These are phyloP conservation scores for Sporothrix protearum DNA, from an alignment of 2,329 filamentous ascomycete species.

Conservation along the genomic window DNA sequence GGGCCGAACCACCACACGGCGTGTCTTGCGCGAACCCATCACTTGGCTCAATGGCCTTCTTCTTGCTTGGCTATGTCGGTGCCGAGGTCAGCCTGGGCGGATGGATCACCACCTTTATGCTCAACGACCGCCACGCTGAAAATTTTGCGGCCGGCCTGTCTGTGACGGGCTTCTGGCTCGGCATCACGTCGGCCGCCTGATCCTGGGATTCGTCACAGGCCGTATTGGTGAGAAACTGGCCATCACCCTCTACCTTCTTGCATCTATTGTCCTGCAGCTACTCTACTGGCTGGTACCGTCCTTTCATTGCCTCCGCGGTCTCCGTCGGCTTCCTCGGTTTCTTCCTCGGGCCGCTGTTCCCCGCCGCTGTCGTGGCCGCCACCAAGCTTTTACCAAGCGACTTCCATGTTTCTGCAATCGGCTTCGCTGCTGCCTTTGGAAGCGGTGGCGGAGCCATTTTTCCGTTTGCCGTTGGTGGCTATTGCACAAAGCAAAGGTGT, in stretches of 20 bases:
- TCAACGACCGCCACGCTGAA: slow-evolving; percentile 65
- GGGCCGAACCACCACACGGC: slow-evolving; percentile 45
- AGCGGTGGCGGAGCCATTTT: slow-evolving; percentile 66
- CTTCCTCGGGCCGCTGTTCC: slow-evolving; percentile 76
- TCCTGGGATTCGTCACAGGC: slow-evolving; percentile 73
- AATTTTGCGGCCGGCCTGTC: slow-evolving; percentile 71
- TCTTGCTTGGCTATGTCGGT: slow-evolving; percentile 76
- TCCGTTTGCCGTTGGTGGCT: slow-evolving; percentile 65
- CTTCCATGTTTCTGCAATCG: slow-evolving; percentile 74
- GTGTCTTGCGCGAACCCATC: slow-evolving; percentile 48
- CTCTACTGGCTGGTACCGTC: slow-evolving; percentile 79
- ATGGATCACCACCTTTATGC: slow-evolving; percentile 85
- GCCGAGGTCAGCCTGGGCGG: slow-evolving; percentile 62
- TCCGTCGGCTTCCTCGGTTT: slow-evolving; percentile 71
- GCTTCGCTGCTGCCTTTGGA: slow-evolving; percentile 75
- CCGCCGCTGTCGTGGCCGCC: slow-evolving; percentile 66
- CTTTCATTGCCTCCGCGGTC: slow-evolving; percentile 70
- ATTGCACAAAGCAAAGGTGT: slow-evolving; percentile 59
- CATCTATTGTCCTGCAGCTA: slow-evolving; percentile 62
- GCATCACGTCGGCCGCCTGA: slow-evolving; percentile 71
- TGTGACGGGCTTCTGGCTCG: slow-evolving; percentile 80
- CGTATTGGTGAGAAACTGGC: slow-evolving; percentile 67
- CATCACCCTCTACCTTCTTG: slow-evolving; percentile 59
- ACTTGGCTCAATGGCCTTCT: slow-evolving; percentile 71
- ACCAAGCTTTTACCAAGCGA: slow-evolving; percentile 71